These are phyloP conservation scores for Chlorophyllum brunneum DNA, from an alignment of 768 basidiomycete genomes.

Conservation along the genomic window DNA sequence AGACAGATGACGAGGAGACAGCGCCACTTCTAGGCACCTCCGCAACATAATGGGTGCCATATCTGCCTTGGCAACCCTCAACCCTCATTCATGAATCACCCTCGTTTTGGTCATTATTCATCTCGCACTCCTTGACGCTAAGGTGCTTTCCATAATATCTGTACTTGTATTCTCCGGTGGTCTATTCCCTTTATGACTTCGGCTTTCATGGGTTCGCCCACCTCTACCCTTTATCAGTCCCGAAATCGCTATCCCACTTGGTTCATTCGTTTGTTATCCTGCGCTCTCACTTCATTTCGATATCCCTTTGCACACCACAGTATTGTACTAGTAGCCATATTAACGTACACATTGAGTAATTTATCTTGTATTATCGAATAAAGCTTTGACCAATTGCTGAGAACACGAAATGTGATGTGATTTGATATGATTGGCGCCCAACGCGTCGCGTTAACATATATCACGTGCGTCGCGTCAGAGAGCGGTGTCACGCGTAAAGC, in stretches of 20 bases:
- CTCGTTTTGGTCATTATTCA: too few relatives aligned
- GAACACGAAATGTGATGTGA: too few relatives aligned
- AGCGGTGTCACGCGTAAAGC: background rate
- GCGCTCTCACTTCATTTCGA: background rate
- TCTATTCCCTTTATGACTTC: too few relatives aligned
- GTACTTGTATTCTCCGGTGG: background rate
- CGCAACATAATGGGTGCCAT: background rate
- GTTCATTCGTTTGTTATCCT: background rate
- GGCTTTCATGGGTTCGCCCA: too few relatives aligned
- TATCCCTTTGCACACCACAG: background rate
- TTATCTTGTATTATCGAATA: background rate
- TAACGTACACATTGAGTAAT: background rate
- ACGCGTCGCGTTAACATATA: too few relatives aligned
- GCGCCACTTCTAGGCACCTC: constrained; percentile 4
- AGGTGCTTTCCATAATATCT: background rate
- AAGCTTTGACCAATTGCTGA: too few relatives aligned
- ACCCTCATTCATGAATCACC: background rate
- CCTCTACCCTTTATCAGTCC: too few relatives aligned
- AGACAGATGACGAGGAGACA: constrained; percentile 5
- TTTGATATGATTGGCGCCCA: background rate
- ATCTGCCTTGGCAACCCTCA: background rate
- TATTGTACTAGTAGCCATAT: background rate
- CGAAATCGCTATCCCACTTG: background rate
- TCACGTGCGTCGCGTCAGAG: background rate
- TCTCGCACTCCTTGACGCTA: background rate